Evolutionary conservation across 345 rosid species (phyloP).

Genomic region (Cardamine chenopodiifolia): DNA sequence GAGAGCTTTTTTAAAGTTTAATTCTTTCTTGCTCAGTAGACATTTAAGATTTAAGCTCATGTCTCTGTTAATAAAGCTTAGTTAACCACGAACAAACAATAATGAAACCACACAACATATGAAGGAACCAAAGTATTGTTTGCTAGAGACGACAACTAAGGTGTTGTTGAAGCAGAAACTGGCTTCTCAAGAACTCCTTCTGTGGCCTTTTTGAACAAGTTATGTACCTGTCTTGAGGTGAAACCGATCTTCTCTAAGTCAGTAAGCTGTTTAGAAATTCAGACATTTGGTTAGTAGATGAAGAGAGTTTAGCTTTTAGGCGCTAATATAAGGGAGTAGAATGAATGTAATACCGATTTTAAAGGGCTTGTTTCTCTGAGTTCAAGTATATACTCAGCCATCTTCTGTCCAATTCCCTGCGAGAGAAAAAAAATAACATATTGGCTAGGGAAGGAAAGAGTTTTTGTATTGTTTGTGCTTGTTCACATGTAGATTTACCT

Average conservation of each 20-base stretch:
- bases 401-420: slow-evolving; percentile 82
- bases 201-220: slow-evolving; percentile 64
- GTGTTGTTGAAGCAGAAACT: slow-evolving; percentile 24
- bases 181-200: slow-evolving; percentile 54
- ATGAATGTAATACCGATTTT: slow-evolving; percentile 51
- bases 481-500: slow-evolving; percentile 47
- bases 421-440: background rate
- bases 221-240: slow-evolving; percentile 77
- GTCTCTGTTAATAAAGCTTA: slow-evolving; percentile 1
- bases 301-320: background rate
- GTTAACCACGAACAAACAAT: slow-evolving; percentile 10
- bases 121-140: background rate
- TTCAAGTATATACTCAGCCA: slow-evolving; percentile 73
- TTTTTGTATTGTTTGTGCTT: background rate
- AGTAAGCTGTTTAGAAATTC: slow-evolving; percentile 54
- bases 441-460: slow-evolving; percentile 13
- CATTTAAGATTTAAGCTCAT: background rate
- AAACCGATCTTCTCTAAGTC: slow-evolving; percentile 87
- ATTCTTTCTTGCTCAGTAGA: slow-evolving; percentile 4
- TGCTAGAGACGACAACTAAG: slow-evolving; percentile 34
- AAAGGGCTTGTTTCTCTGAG: slow-evolving; percentile 71
- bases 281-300: slow-evolving; percentile 8
- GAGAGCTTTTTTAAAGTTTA: slow-evolving; percentile 17
- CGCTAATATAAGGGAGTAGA: background rate
- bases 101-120: background rate